Evolutionary conservation across 2,329 filamentous ascomycete genomes (phyloP), one percentile per base, ranked within the genome.

Genomic region (Ophiognomonia clavigignenti-juglandacearum): DNA sequence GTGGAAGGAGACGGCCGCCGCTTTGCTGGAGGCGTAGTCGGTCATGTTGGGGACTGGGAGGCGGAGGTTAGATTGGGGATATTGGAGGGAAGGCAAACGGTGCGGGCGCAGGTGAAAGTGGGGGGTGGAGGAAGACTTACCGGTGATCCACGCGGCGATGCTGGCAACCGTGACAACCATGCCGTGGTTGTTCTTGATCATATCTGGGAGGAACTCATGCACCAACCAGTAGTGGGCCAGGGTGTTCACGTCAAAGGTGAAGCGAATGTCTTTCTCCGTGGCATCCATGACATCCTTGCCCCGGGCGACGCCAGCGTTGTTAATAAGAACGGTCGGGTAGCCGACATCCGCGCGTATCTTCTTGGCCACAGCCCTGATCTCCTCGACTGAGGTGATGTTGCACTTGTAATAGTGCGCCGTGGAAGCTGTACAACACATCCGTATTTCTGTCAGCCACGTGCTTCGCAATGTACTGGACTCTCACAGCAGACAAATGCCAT

Each of bases 151-250:
- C 11, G 77, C 75, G 0, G 84, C 83, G 40, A 80, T 71, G 2
- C 77, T 82, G 13, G 85, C 80, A 19, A 89, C 74, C 0, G 82
- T 88, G 19, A 88, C 82, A 34, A 89, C 63, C 73, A 86, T 86
- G 50, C 86, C 85, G 65, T 89, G 85, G 65, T 88, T 81, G 11
- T 59, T 60, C 7, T 64, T 59, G 43, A 84, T 64, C 74, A 90
- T 85, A 54, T 67, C 61, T 0, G 85, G 85, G 2, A 90, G 67
- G 64, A 88, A 88, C 48, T 82, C 75, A 59, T 80, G 77, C 6
- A 75, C 66, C n/a, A 82, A 72, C 71, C 75, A 82, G 69, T 80
- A 87, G 64, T 85, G 84, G 3, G 81, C 72, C 26, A 88, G 61
- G 0, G 80, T 70, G 65, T 89, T 90, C 56, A 89, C 81, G 50